Percentiles rank a stretch among this genome's conserved stretches.
Evolutionary conservation across 2,329 filamentous ascomycete genomes (phyloP).

Genomic region (Orbilia blumenaviensis): DNA sequence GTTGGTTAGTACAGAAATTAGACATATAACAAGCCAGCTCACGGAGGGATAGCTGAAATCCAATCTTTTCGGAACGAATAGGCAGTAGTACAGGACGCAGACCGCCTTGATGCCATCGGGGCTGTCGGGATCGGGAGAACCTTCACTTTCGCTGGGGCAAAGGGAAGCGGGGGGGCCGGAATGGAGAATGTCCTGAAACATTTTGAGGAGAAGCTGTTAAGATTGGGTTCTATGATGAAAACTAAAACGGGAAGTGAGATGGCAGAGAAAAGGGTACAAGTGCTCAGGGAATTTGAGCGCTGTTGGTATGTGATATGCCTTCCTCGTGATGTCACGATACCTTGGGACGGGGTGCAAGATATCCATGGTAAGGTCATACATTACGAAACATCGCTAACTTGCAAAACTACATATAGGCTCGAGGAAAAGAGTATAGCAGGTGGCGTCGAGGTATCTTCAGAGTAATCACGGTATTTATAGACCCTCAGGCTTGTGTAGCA

Average conservation of each 20-base stretch:
- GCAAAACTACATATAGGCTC: constrained; percentile 9
- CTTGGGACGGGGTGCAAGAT: neutral
- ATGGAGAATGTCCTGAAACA: constrained; percentile 76
- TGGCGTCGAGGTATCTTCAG: constrained; percentile 19
- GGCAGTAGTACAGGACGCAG: constrained; percentile 89
- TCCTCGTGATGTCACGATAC: neutral
- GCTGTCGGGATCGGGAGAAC: constrained; percentile 82
- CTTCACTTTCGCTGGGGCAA: constrained; percentile 79
- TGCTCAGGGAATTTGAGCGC: constrained; percentile 64
- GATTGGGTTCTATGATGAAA: constrained; percentile 71
- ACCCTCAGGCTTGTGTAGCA: neutral
- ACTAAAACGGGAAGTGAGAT: constrained; percentile 66
- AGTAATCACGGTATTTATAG: neutral
- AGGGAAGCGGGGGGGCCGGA: constrained; percentile 62
- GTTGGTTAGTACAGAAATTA: constrained; percentile 61
- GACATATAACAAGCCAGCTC: neutral
- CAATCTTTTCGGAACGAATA: neutral
- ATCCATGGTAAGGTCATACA: neutral
- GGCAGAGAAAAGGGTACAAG: constrained; percentile 65
- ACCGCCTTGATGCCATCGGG: constrained; percentile 89
- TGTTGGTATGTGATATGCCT: constrained; percentile 64
- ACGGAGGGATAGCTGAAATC: no score
- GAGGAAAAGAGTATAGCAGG: constrained; percentile 49
- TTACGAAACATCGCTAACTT: neutral
- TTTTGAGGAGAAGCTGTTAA: constrained; percentile 78